These are phyloP conservation scores for Colletotrichum musae DNA, from an alignment of 2,329 filamentous ascomycete genomes.

Conservation along the genomic window DNA sequence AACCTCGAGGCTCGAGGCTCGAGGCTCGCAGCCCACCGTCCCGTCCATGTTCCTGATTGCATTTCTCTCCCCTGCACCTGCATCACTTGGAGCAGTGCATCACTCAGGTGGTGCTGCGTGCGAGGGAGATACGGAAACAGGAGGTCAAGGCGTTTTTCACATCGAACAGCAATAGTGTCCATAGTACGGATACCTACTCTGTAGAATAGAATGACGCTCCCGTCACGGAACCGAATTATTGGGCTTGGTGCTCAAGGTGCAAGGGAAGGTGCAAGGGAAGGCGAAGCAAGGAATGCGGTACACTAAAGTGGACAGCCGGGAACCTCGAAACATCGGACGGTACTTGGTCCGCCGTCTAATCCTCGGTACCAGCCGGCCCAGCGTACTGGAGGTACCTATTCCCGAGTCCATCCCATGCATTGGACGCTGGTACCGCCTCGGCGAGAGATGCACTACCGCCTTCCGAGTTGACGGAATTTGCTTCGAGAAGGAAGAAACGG, in stretches of 20 bases:
- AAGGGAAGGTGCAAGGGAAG: too few species aligned
- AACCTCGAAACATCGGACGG: slow-evolving; percentile 30
- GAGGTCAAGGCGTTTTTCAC: slow-evolving; percentile 10
- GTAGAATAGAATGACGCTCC: too few species aligned
- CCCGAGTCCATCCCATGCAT: not conserved
- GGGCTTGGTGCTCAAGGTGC: slow-evolving; percentile 8
- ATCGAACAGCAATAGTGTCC: too few species aligned
- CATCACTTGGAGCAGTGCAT: not conserved
- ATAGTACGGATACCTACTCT: too few species aligned
- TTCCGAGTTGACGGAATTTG: slow-evolving; percentile 25
- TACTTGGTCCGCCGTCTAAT: not conserved
- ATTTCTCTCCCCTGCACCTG: slow-evolving; percentile 10
- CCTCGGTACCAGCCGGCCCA: not conserved
- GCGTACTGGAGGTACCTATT: not conserved
- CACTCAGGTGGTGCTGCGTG: too few species aligned
- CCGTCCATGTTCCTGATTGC: slow-evolving; percentile 7
- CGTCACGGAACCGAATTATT: not conserved
- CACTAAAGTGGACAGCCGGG: slow-evolving; percentile 8
- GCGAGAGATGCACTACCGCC: not conserved
- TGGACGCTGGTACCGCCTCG: too few species aligned
- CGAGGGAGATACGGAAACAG: not conserved
- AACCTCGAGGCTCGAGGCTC: too few species aligned
- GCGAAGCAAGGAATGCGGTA: slow-evolving; percentile 19
- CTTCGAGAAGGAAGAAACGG: slow-evolving; percentile 41
- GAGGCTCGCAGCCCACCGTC: not conserved